Evolutionary conservation across 768 basidiomycete species (phyloP).

Genomic region (Xerocomus brunneocitrinus): DNA sequence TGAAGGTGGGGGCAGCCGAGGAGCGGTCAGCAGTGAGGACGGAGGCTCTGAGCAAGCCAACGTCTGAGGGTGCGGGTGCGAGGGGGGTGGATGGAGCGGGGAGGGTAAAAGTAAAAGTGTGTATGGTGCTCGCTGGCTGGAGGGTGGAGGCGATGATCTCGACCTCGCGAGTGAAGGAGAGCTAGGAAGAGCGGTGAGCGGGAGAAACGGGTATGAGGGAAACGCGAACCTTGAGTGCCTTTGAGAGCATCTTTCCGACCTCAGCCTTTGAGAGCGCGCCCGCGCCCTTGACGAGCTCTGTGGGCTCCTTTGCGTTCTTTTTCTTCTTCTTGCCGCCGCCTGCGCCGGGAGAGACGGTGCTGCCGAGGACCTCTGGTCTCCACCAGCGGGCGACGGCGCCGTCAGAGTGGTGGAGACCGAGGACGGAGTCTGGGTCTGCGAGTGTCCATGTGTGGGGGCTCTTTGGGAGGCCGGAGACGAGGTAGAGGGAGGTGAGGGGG

Average conservation of each 20-base stretch:
- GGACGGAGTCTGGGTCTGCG: constrained; percentile 76
- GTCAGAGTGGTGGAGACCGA: constrained; percentile 77
- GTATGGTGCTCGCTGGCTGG: constrained; percentile 88
- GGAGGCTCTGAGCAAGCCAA: constrained; percentile 59
- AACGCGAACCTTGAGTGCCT: constrained; percentile 73
- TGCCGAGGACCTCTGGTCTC: constrained; percentile 87
- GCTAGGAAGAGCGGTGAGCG: constrained; percentile 37
- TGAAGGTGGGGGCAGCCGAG: constrained; percentile 61
- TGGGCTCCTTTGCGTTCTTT: constrained; percentile 54
- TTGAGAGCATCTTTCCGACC: constrained; percentile 85
- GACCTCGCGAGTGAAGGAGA: constrained; percentile 88
- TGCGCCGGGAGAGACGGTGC: constrained; percentile 79
- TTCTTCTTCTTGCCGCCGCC: constrained; percentile 73
- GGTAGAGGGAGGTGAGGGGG: constrained; percentile 79
- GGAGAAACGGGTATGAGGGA: background rate
- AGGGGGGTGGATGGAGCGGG: constrained; percentile 73
- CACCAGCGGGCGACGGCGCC: constrained; percentile 88
- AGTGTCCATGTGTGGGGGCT: constrained; percentile 88
- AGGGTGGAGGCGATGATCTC: constrained; percentile 94
- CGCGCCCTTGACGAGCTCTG: constrained; percentile 64
- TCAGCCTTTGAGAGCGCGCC: constrained; percentile 83
- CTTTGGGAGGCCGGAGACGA: constrained; percentile 86
- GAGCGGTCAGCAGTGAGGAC: constrained; percentile 65
- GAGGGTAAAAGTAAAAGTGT: constrained; percentile 86
- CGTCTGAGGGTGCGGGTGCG: constrained; percentile 65